Base-by-base conservation (phyloP, 1,139 yeast genomes). In the Protomyces inundatus region DNA sequence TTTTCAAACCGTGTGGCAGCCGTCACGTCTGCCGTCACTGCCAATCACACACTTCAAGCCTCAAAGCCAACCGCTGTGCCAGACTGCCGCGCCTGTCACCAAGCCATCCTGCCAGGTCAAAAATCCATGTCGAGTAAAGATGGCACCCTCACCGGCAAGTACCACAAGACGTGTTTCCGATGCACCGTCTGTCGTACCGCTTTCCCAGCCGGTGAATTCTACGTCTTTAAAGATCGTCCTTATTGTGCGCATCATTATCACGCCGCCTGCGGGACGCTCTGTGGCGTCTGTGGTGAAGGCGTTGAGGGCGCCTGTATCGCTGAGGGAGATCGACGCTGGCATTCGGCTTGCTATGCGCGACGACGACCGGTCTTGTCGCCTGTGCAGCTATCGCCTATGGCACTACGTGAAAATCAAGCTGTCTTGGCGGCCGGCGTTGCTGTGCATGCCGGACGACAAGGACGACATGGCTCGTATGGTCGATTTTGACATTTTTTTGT, bases 241-340 rank as follows among this genome's bases (percentile, higher is more conserved):
- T 89, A 84, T 74, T 93, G 98, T 77, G 82, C 72, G 46, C 67
- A 68, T 51, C 96, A 95, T 76, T 93, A 88, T 76, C 98, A 93
- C 73, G 77, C 78, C 65, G 78, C 82, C 65, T 91, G 91, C 74
- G 82, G 84, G 64, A 86, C 96, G 0, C 74, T 88, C 16, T 93
- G 98, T 76, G 79, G 80, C 63, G 76, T 79, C 14, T 93, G 98
- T 74, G 78, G 81, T 7, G 71, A 71, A 4, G 96, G 96, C 23
- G 89, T 93, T 63, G 97, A 93, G 74, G 98, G 98, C 12, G 84
- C 84, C 72, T 93, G 98, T 74, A 80, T 91, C 61, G 96, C 89
- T 14, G 48, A 42, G n/a, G 48, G 48, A 4, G 16, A 12, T 16
- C n/a, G 7, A 6, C 48, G 48, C n/a, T 42, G 48, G 48, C 48